Conservation (phyloP, 2,329 filamentous ascomycete species). For the Podosphaera aphanis region DNA sequence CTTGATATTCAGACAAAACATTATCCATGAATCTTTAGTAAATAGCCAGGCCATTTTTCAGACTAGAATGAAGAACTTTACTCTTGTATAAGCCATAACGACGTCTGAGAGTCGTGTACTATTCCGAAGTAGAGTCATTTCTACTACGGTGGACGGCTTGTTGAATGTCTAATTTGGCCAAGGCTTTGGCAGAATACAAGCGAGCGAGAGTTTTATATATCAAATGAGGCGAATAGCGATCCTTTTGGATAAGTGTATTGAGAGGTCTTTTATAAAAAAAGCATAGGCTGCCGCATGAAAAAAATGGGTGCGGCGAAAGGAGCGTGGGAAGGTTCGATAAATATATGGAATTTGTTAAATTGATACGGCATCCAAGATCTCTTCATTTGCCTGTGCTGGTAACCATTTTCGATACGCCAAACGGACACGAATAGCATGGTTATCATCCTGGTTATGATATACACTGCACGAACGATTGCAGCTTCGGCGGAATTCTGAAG, state of each 20-base stretch:
- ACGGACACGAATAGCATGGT: no score
- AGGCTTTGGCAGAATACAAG: neutral
- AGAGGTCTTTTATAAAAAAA: neutral
- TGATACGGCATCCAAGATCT: no score
- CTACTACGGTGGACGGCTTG: conserved; percentile 1
- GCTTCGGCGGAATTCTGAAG: no score
- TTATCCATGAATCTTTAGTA: conserved; percentile 3
- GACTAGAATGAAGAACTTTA: conserved; percentile 1
- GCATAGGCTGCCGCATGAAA: neutral
- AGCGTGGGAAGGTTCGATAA: neutral
- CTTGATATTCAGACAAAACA: neutral
- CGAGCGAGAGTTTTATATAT: neutral
- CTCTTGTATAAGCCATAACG: conserved; percentile 1
- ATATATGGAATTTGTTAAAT: no score
- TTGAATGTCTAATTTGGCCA: conserved; percentile 1
- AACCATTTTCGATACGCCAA: no score
- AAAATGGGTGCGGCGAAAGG: neutral
- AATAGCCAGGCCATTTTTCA: conserved; percentile 1
- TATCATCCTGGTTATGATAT: no score
- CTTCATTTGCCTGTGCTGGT: no score
- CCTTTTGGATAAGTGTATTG: conserved; percentile 2
- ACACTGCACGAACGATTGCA: no score
- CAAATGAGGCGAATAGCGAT: conserved; percentile 1
- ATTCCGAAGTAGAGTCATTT: neutral
- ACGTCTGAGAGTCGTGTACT: no score